Evolutionary conservation across 129 eudicot genomes (phyloP).

Genomic region (sunflower (Helianthus annuus)): HanXRQr2.0-SUNRISE NC_035444.2:15443153-15443652

Average conservation of each 20-base stretch:
- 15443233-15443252: constrained; percentile 99
- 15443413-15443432: constrained; percentile 10
- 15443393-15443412: background rate
- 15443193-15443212: constrained; percentile 96
- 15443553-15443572: too few species aligned
- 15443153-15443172: constrained; percentile 95
- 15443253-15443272: constrained; percentile 95
- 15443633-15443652: too few species aligned
- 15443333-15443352: constrained; percentile 99
- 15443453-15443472: constrained; percentile 1
- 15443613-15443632: too few species aligned
- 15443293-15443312: constrained; percentile 99
- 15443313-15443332: constrained; percentile 94
- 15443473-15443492: background rate
- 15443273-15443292: constrained; percentile 97
- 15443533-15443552: too few species aligned
- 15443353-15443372: constrained; percentile 99
- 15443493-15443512: too few species aligned
- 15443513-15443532: too few species aligned
- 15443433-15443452: background rate
- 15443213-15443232: constrained; percentile 99
- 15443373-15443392: constrained; percentile 64
- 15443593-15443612: too few species aligned
- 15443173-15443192: constrained; percentile 98
- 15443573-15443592: too few species aligned